Evolutionary conservation across 805 yeast species (phyloP).

Genomic region (Ogataea zsoltii): DNA sequence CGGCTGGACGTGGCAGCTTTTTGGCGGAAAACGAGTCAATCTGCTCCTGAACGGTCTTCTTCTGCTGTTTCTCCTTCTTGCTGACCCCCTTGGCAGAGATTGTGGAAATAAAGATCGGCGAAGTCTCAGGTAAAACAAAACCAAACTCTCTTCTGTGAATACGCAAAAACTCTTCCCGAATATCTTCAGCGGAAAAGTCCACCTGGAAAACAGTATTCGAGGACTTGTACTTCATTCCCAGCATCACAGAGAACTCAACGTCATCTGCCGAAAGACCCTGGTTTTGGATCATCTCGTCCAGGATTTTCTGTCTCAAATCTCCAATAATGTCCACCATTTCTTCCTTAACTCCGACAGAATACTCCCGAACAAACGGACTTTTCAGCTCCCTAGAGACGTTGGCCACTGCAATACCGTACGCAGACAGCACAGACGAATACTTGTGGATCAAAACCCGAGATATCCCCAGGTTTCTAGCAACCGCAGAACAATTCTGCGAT

Average conservation of each 20-base stretch:
- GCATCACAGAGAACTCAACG: slow-evolving; percentile 57
- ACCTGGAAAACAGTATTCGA: slow-evolving; percentile 84
- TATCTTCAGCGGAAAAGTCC: slow-evolving; percentile 33
- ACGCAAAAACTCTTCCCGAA: slow-evolving; percentile 47
- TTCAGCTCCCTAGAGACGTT: slow-evolving; percentile 68
- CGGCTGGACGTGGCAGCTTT: background rate
- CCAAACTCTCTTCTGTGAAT: slow-evolving; percentile 74
- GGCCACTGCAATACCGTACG: slow-evolving; percentile 83
- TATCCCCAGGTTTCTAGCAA: slow-evolving; percentile 70
- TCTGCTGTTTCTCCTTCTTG: slow-evolving; percentile 1
- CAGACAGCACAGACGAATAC: slow-evolving; percentile 78
- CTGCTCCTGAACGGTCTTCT: slow-evolving; percentile 3
- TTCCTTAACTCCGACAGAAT: slow-evolving; percentile 45
- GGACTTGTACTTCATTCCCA: slow-evolving; percentile 81
- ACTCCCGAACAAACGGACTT: slow-evolving; percentile 59
- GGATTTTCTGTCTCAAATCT: slow-evolving; percentile 39
- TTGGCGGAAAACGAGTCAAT: background rate
- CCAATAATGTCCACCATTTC: slow-evolving; percentile 24
- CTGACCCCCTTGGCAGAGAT: slow-evolving; percentile 56
- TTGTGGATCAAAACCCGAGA: slow-evolving; percentile 63
- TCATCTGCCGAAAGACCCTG: slow-evolving; percentile 41
- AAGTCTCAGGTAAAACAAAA: slow-evolving; percentile 43
- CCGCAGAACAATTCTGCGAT: slow-evolving; percentile 79
- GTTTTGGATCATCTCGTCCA: background rate
- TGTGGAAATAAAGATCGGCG: slow-evolving; percentile 26